Conservation (phyloP, 306 rosid genomes). For the Lupinus albus region DNA sequence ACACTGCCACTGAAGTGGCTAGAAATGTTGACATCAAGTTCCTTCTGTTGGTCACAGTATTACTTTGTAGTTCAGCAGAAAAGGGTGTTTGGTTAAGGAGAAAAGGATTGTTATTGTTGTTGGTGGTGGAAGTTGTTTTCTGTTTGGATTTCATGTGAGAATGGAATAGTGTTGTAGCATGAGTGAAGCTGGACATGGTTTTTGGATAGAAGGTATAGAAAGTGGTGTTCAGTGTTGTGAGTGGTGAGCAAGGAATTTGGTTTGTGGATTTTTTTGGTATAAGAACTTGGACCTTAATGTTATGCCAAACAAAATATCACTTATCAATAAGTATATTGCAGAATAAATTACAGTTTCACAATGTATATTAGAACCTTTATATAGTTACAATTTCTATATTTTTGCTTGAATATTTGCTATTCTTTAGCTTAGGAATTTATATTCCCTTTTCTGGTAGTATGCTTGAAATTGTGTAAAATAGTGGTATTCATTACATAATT, state of each 20-base stretch:
- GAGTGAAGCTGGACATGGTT: conserved; percentile 68
- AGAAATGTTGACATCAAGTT: conserved; percentile 56
- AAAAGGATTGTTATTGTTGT: neutral
- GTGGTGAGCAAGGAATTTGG: conserved; percentile 29
- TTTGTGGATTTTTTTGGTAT: neutral
- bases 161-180: conserved; percentile 58
- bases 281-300: conserved; percentile 37
- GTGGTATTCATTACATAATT: too few species aligned
- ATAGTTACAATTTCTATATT: too few species aligned
- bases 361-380: neutral
- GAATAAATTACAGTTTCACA: conserved; percentile 6
- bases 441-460: too few species aligned
- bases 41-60: conserved; percentile 50
- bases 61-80: neutral
- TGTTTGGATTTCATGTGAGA: conserved; percentile 54
- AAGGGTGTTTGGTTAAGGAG: conserved; percentile 17
- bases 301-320: conserved; percentile 35
- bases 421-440: too few species aligned
- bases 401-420: too few species aligned
- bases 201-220: conserved; percentile 32
- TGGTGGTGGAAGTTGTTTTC: neutral
- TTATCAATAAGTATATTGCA: neutral
- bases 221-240: neutral
- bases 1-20: conserved; percentile 47
- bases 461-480: too few species aligned